phyloP scores from a whole-genome alignment of 2,329 filamentous ascomycete genomes.

The Lasiodiplodia hormozganensis region DNA sequence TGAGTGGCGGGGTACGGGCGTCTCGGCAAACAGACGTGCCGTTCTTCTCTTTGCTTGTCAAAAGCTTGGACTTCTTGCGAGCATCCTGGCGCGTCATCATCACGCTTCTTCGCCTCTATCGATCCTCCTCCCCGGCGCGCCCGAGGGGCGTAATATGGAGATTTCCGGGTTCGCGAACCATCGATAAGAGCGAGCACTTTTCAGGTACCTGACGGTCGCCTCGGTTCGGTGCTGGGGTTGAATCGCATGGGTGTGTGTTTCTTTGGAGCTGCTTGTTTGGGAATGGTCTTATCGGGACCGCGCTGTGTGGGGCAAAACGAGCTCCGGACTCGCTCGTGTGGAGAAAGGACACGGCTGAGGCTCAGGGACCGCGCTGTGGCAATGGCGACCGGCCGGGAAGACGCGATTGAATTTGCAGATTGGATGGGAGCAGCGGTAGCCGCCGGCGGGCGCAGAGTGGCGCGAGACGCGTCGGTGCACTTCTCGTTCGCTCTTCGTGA shows the following conservation, averaged over 20 bases:
- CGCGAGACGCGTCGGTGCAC: neutral
- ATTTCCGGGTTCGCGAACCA: neutral
- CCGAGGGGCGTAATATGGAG: neutral
- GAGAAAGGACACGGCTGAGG: neutral
- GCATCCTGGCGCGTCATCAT: neutral
- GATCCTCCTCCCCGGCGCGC: neutral
- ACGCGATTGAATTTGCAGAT: neutral
- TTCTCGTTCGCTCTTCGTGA: neutral
- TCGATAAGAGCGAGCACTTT: slow-evolving; percentile 7
- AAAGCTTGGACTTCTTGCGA: neutral
- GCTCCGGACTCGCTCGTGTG: slow-evolving; percentile 1
- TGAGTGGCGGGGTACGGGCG: no score
- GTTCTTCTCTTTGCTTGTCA: neutral
- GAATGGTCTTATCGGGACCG: slow-evolving; percentile 16
- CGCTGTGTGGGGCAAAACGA: neutral
- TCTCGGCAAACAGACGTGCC: no score
- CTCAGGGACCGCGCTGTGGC: neutral
- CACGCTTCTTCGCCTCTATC: neutral
- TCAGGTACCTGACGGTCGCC: slow-evolving; percentile 15
- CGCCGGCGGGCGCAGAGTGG: neutral
- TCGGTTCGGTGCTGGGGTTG: neutral
- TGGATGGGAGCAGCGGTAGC: neutral
- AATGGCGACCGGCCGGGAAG: neutral
- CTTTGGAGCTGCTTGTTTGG: slow-evolving; percentile 20
- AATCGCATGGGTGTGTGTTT: neutral